Evolutionary conservation across 345 rosid species (phyloP), one percentile per base, ranked within the genome.

Genomic region (Melaleuca alternifolia): DNA sequence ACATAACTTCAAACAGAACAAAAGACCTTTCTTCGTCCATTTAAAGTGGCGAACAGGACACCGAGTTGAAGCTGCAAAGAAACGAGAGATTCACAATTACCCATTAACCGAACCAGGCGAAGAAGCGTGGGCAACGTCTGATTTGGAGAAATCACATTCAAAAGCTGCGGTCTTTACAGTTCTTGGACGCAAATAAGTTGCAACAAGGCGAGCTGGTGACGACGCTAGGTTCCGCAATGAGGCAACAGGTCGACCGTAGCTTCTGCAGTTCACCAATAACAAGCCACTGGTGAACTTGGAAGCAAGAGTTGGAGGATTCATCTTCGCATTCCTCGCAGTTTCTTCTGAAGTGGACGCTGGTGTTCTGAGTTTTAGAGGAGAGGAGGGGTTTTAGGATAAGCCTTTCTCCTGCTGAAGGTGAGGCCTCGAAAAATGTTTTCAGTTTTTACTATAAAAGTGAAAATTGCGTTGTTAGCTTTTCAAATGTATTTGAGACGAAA

Each of bases 51-150:
- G 82, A 84, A 87, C 50, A 46, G 83, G 10, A 21, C 46, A 71
- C 79, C 11, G 4, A 33, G 79, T 71, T 33, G 79, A 71, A 71
- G 79, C 79, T 33, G 16, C 79, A 41, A 71, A 71, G 46, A 71
- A 71, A 71, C 3, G 48, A 71, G 79, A 71, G 79, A 16, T 71
- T 59, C 9, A 59, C 51, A 85, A 88, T 51, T 92, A 96, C 98
- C 93, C 93, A 87, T 90, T 87, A 85, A 76, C 86, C 57, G 91
- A 85, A 83, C 90, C 84, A 87, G 92, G 65, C 5, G 91, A 37
- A 48, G 90, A 59, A 83, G 91, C 79, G 28, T 24, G 81, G 20
- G 87, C 83, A 54, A 88, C 87, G 59, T 88, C 89, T 53, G 85
- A 86, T 86, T 87, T 88, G 28, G 91, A 92, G 59, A 93, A 91